Conservation (phyloP, 257 asterid species). For the Scutellaria baicalensis region DNA sequence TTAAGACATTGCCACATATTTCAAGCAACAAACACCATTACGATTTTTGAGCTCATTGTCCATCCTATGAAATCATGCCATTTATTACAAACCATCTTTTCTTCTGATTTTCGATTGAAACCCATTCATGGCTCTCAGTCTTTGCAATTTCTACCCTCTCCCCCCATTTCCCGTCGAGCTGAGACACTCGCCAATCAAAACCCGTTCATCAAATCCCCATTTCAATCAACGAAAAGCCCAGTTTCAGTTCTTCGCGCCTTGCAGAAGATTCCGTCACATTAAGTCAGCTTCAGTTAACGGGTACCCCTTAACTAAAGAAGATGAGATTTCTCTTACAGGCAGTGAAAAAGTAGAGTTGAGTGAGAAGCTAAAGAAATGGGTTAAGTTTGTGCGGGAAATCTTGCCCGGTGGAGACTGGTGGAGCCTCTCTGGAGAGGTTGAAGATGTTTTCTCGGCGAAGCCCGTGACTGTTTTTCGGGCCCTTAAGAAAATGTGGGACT, state of each 20-base stretch:
- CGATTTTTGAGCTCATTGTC: background rate
- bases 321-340: slow-evolving; percentile 1
- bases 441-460: slow-evolving; percentile 45
- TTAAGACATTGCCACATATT: background rate
- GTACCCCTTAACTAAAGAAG: slow-evolving; percentile 28
- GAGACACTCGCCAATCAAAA: slow-evolving; percentile 1
- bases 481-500: slow-evolving; percentile 76
- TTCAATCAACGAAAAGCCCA: slow-evolving; percentile 16
- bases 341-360: slow-evolving; percentile 20
- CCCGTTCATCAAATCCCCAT: background rate
- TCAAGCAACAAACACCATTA: background rate
- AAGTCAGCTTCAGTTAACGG: slow-evolving; percentile 57
- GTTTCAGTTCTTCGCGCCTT: slow-evolving; percentile 5
- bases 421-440: slow-evolving; percentile 63
- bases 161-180: slow-evolving; percentile 21
- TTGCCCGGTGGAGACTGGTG: slow-evolving; percentile 95
- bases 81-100: background rate
- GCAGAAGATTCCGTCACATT: slow-evolving; percentile 25
- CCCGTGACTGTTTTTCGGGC: slow-evolving; percentile 88
- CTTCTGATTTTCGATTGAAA: background rate
- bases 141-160: slow-evolving; percentile 30
- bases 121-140: slow-evolving; percentile 31
- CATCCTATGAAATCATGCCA: background rate
- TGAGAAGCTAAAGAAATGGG: slow-evolving; percentile 51
- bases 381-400: slow-evolving; percentile 30